phyloP scores from a whole-genome alignment of 192 early-diverging fungal species.

The Oehlia diaphana region DNA sequence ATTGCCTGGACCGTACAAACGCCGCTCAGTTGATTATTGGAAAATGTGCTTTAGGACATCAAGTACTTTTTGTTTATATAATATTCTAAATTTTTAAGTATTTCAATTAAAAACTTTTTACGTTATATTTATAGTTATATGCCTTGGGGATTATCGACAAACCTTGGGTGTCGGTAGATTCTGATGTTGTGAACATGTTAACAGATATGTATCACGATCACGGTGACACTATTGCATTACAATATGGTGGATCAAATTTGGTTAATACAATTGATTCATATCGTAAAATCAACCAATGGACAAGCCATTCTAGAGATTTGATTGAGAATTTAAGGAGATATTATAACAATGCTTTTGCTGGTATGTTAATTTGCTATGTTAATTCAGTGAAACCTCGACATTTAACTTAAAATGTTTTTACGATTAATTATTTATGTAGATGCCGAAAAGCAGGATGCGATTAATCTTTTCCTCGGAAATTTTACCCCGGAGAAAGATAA shows the following conservation, averaged over 20 bases:
- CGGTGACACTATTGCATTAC: slow-evolving; percentile 93
- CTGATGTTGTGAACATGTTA: slow-evolving; percentile 88
- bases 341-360: slow-evolving; percentile 92
- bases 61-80: slow-evolving; percentile 35
- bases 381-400: neutral
- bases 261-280: slow-evolving; percentile 99
- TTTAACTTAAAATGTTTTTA: neutral
- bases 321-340: slow-evolving; percentile 91
- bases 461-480: slow-evolving; percentile 87
- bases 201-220: slow-evolving; percentile 98
- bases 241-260: slow-evolving; percentile 96
- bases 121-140: slow-evolving; percentile 55
- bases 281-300: slow-evolving; percentile 91
- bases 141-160: slow-evolving; percentile 82
- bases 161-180: slow-evolving; percentile 85
- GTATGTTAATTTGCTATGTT: slow-evolving; percentile 39
- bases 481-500: slow-evolving; percentile 54
- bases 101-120: neutral
- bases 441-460: slow-evolving; percentile 95
- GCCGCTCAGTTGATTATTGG: slow-evolving; percentile 96
- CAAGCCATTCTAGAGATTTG: slow-evolving; percentile 93
- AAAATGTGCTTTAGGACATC: slow-evolving; percentile 90
- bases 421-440: slow-evolving; percentile 49
- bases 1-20: slow-evolving; percentile 97
- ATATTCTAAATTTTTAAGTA: neutral